These are phyloP conservation scores for Dalbergia cochinchinensis DNA, from an alignment of 306 rosid genomes.

Conservation along the genomic window DNA sequence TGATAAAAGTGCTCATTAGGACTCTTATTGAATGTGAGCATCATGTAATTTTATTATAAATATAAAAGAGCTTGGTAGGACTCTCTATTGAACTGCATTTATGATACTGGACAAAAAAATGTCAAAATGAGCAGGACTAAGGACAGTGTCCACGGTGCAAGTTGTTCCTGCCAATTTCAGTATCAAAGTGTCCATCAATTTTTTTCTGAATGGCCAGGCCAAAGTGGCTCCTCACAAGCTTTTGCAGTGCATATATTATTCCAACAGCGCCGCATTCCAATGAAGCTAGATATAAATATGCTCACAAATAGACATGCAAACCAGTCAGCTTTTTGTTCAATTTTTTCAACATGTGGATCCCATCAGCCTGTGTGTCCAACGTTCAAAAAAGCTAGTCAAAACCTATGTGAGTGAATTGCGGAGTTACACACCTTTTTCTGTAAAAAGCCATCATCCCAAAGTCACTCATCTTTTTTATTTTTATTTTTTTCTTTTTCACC, in stretches of 20 bases:
- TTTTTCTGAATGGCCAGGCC: neutral
- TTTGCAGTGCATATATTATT: slow-evolving; percentile 29
- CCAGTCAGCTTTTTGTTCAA: slow-evolving; percentile 40
- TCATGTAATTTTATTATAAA: too few species aligned
- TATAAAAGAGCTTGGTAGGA: too few species aligned
- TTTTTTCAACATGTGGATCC: slow-evolving; percentile 54
- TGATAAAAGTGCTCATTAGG: too few species aligned
- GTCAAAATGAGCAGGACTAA: slow-evolving; percentile 1
- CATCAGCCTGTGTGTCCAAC: slow-evolving; percentile 62
- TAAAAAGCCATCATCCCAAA: slow-evolving; percentile 27
- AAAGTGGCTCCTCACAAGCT: neutral
- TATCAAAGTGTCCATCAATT: neutral
- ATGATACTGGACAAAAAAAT: neutral
- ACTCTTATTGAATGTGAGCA: too few species aligned
- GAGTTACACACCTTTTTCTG: slow-evolving; percentile 13
- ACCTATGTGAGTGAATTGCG: slow-evolving; percentile 56
- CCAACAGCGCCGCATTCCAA: slow-evolving; percentile 44
- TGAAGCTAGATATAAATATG: neutral
- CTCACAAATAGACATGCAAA: slow-evolving; percentile 15
- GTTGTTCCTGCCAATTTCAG: slow-evolving; percentile 12
- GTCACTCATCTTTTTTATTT: slow-evolving; percentile 23
- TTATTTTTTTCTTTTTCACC: neutral
- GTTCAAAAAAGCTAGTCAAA: slow-evolving; percentile 50
- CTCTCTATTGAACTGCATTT: neutral
- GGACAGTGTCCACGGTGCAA: neutral